Evolutionary conservation across 495 filamentous ascomycete species (phyloP), one percentile per base, ranked within the genome.

Genomic region (Hypoxylon rickii): DNA sequence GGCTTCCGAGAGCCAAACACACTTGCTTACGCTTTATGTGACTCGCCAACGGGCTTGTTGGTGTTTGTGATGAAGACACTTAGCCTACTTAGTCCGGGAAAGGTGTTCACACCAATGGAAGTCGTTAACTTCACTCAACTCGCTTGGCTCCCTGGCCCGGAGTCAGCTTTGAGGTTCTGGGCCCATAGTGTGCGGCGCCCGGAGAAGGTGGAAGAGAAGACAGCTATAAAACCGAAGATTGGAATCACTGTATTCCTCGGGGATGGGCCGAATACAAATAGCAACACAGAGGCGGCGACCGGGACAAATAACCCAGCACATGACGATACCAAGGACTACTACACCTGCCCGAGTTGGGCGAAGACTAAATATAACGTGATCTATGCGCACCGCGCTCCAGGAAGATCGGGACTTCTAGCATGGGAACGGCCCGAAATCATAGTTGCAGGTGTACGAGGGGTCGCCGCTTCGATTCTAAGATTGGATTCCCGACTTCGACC

Each of bases 1-100:
- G 66, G 69, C 3, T 26, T 75, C 15, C 62, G 59, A 4, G 76
- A 80, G 26, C 77, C 77, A 0, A 76, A 79, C 33, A 80, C 77
- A 0, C 51, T 81, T 3, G 67, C 75, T 2, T 82, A 81, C 51
- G 79, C 77, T 4, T 58, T 83, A 2, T 81, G 78, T 48, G 79
- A 83, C 42, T 81, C 78, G 2, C 79, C 79, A 1, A 76, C 75
- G 7, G 79, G 79, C 5, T 65, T 81, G 26, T 55, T 83, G 18
- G 71, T 74, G 18, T 69, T 79, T 24, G 68, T 77, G 7, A 49
- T 76, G 37, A 70, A 70, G 43, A 67, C 55, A 7, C 61, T 82
- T n/a, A 52, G 67, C 19, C 49, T 61, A 11, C 59, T 67, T 16
- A 63, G 61, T 13, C 60, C 72, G 1, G 50, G 49, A 17, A 70